A percentile compares a stretch with the other conserved stretches of the same genome.
These are phyloP conservation scores for Xylaria sp. DNA, from an alignment of 2,329 filamentous ascomycete genomes.

Conservation along the genomic window DNA sequence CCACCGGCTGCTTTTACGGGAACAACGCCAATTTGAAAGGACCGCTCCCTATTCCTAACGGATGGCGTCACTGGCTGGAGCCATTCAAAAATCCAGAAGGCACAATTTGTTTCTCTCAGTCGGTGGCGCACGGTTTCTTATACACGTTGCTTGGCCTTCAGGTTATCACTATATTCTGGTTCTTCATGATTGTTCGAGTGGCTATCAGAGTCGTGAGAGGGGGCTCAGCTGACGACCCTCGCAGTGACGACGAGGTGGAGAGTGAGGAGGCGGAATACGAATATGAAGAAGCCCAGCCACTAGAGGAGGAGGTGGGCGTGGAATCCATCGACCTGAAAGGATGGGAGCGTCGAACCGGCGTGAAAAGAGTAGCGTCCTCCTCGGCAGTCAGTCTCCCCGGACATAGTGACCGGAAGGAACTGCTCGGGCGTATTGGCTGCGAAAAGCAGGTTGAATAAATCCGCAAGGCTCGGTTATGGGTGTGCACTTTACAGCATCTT, in stretches of 20 bases:
- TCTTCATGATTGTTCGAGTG: constrained; percentile 85
- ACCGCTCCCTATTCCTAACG: constrained; percentile 62
- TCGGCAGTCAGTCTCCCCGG: constrained; percentile 73
- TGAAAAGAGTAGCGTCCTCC: constrained; percentile 63
- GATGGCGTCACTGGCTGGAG: constrained; percentile 72
- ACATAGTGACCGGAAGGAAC: constrained; percentile 80
- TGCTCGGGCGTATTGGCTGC: constrained; percentile 83
- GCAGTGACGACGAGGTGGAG: constrained; percentile 86
- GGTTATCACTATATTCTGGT: constrained; percentile 85
- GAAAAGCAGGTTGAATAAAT: constrained; percentile 74
- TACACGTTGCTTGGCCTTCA: constrained; percentile 81
- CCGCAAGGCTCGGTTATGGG: constrained; percentile 1
- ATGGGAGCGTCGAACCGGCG: constrained; percentile 67
- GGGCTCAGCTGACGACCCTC: constrained; percentile 80
- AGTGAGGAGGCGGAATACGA: constrained; percentile 64
- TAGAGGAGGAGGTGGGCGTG: constrained; percentile 80
- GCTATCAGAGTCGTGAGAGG: constrained; percentile 83
- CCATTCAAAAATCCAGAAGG: constrained; percentile 78
- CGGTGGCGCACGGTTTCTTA: constrained; percentile 81
- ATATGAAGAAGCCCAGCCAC: constrained; percentile 64
- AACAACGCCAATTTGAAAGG: constrained; percentile 64
- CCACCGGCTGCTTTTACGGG: constrained; percentile 76
- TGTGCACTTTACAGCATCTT: constrained; percentile 19
- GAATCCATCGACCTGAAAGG: constrained; percentile 74
- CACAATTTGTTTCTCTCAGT: constrained; percentile 80